Evolutionary conservation across 176 grass and related monocot genomes (phyloP), one percentile per base, ranked within the genome.

Genomic region (Panicum miliaceum): DNA sequence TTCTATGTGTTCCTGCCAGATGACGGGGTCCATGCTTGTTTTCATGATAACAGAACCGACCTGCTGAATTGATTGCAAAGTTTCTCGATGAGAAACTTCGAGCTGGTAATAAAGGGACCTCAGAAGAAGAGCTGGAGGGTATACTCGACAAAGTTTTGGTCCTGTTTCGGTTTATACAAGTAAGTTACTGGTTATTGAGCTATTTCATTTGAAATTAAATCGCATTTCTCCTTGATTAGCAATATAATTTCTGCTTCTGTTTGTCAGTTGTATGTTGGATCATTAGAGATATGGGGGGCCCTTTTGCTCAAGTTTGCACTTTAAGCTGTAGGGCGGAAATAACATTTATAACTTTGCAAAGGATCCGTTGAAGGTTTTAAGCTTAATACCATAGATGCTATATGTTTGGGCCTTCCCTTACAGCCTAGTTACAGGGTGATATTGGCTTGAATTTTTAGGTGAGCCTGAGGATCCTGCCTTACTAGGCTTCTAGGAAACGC

Each of bases 71-170:
- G 87, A 99, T 99, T 86, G 97, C 97, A 12, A 99, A 99, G 78
- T 99, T 99, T 89, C 84, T 99, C 1, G 97, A 99, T 73, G 97
- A 99, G 86, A 96, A 99, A 83, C 97, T 99, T 88, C 88, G 97
- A 86, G 88, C 97, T 91, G 97, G 97, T 68, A 99, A 96, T 87
- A 99, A 99, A 92, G 97, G 93, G 76, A 99, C 91, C 57, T 99
- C 97, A 41, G 97, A 99, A 91, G 97, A 99, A 90, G 97, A 99
- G 90, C 89, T 99, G 89, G 97, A 99, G 86, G 90, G 91, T 68
- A 99, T 88, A 79, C 90, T 99, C 4, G 97, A 99, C 62, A 99
- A 83, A 96, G 91, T 99, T 90, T 91, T 99, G 88, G 97, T 99
- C 69, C 71, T 99, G 76, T 99, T 99, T 80, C 91, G 97, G 80